Evolutionary conservation across 2,329 filamentous ascomycete genomes (phyloP).

Genomic region (Botryotinia narcissicola): DNA sequence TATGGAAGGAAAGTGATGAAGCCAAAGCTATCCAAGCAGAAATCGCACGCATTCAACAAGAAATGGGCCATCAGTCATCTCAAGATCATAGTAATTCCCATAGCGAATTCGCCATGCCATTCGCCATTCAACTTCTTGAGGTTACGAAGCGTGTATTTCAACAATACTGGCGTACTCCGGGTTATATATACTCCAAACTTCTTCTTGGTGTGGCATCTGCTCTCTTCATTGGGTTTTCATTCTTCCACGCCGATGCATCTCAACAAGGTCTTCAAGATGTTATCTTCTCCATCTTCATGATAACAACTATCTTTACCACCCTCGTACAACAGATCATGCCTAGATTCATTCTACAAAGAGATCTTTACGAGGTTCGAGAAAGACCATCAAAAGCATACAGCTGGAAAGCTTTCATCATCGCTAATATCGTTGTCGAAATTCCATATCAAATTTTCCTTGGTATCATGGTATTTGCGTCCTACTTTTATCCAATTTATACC

Average conservation of each 20-base stretch:
- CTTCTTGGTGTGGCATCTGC: constrained; percentile 50
- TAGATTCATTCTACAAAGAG: constrained; percentile 65
- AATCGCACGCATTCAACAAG: constrained; percentile 34
- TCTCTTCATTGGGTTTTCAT: constrained; percentile 66
- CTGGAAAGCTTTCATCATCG: constrained; percentile 41
- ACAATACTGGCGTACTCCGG: constrained; percentile 75
- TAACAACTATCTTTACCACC: constrained; percentile 66
- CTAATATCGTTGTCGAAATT: constrained; percentile 71
- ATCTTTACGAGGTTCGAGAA: constrained; percentile 59
- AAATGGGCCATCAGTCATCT: constrained; percentile 51
- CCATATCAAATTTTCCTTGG: constrained; percentile 79
- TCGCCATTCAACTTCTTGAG: constrained; percentile 60
- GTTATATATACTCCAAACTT: constrained; percentile 72
- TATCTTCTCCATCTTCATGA: constrained; percentile 70
- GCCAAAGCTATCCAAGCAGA: constrained; percentile 38
- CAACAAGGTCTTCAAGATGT: constrained; percentile 68
- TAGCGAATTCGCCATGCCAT: constrained; percentile 77
- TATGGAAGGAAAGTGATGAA: constrained; percentile 41
- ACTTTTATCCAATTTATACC: constrained; percentile 74
- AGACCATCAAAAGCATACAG: constrained; percentile 38
- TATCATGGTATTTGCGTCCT: constrained; percentile 71
- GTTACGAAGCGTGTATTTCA: constrained; percentile 68
- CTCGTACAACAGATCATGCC: constrained; percentile 67
- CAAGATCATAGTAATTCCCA: constrained; percentile 46
- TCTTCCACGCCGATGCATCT: constrained; percentile 58